A percentile compares a stretch with the other conserved stretches of the same genome.
phyloP scores from a whole-genome alignment of 768 basidiomycete species.

The Hemileccinum impolitum region DNA sequence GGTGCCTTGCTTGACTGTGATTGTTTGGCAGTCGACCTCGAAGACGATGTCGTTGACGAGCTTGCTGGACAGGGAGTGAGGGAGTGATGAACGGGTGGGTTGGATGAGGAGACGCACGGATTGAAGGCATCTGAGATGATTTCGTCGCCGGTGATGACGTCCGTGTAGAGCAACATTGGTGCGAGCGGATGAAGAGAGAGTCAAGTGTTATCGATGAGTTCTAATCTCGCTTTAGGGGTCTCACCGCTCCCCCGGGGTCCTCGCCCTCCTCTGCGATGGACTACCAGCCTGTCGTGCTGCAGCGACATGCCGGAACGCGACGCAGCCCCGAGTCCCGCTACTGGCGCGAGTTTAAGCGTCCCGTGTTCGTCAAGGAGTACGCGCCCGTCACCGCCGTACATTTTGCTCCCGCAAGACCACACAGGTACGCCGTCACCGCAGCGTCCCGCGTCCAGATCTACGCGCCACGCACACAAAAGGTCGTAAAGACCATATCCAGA shows the following conservation, averaged over 20 bases:
- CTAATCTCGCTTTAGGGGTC: slow-evolving; percentile 20
- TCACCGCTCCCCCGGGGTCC: slow-evolving; percentile 8
- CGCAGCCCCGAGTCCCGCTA: slow-evolving; percentile 74
- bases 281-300: slow-evolving; percentile 73
- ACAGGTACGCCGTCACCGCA: slow-evolving; percentile 93
- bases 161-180: slow-evolving; percentile 74
- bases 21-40: slow-evolving; percentile 80
- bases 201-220: slow-evolving; percentile 7
- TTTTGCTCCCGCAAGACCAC: slow-evolving; percentile 83
- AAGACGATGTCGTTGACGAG: slow-evolving; percentile 70
- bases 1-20: slow-evolving; percentile 67
- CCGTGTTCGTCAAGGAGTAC: slow-evolving; percentile 96
- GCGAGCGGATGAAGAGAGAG: slow-evolving; percentile 4
- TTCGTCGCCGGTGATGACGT: slow-evolving; percentile 79
- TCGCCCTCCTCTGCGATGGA: slow-evolving; percentile 47
- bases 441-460: slow-evolving; percentile 94
- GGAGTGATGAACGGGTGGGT: neutral
- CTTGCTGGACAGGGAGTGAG: slow-evolving; percentile 52
- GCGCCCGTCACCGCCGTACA: slow-evolving; percentile 94
- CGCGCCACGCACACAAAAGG: slow-evolving; percentile 92
- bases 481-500: slow-evolving; percentile 92
- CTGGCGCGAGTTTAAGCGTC: slow-evolving; percentile 85
- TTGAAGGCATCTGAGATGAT: slow-evolving; percentile 95
- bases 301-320: slow-evolving; percentile 51
- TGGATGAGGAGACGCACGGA: slow-evolving; percentile 47